phyloP scores from a whole-genome alignment of 129 eudicot genomes.

The Smallanthus sonchifolius region DNA sequence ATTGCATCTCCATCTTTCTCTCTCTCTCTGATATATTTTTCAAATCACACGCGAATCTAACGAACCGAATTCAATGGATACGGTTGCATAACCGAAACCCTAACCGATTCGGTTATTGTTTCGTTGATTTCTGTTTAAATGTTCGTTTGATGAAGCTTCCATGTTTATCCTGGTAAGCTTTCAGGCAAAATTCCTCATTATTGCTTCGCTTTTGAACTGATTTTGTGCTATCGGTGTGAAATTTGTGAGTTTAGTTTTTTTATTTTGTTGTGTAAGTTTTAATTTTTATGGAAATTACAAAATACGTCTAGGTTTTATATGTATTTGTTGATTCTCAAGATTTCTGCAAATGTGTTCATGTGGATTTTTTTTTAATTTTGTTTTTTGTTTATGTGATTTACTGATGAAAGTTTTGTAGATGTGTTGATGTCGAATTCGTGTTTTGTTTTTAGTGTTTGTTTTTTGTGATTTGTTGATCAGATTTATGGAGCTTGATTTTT shows the following conservation, averaged over 20 bases:
- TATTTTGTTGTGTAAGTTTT: too few species aligned
- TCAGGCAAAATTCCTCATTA: background rate
- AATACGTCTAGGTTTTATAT: background rate
- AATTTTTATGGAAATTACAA: background rate
- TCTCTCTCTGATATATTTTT: slow-evolving; percentile 8
- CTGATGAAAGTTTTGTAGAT: background rate
- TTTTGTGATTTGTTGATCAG: slow-evolving; percentile 6
- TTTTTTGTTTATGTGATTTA: slow-evolving; percentile 7
- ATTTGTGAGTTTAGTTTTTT: background rate
- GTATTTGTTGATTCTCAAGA: background rate
- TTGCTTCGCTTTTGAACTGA: background rate
- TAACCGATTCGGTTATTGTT: background rate
- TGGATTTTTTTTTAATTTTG: background rate
- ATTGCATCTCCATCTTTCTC: slow-evolving; percentile 17
- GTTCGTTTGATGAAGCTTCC: slow-evolving; percentile 66
- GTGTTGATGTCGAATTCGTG: slow-evolving; percentile 1
- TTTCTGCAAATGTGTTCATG: slow-evolving; percentile 24
- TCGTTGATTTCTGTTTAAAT: background rate
- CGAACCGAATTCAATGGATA: background rate
- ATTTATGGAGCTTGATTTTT: background rate
- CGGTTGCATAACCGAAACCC: slow-evolving; percentile 20
- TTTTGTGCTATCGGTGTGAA: slow-evolving; percentile 5
- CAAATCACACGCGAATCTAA: slow-evolving; percentile 2
- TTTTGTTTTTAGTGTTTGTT: background rate
- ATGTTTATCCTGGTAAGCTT: slow-evolving; percentile 36